Conservation (phyloP, 108 stramenopile species). For the Hondaea fermentalgiana region DNA sequence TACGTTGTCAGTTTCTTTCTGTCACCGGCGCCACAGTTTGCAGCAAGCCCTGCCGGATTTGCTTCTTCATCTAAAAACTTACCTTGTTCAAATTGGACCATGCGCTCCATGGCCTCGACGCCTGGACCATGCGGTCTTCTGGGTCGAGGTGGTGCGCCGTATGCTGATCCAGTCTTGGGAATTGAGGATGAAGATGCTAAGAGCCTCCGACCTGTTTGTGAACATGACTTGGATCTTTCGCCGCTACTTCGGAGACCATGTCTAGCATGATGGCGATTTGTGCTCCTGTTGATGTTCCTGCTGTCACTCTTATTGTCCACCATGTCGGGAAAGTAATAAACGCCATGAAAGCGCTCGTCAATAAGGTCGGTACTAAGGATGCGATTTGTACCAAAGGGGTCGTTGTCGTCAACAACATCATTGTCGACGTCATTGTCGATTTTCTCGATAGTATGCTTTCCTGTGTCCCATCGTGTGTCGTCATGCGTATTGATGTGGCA, state of each 20-base stretch:
- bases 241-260: not conserved
- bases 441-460: not conserved
- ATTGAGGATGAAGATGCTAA: too few species aligned
- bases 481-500: not conserved
- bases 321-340: not conserved
- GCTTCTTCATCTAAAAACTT: not conserved
- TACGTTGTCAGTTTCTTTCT: not conserved
- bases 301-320: not conserved
- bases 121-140: not conserved
- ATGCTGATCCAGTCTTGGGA: too few species aligned
- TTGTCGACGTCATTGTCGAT: not conserved
- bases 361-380: slow-evolving; percentile 3
- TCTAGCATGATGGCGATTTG: not conserved
- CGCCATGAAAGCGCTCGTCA: not conserved
- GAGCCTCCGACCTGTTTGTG: not conserved
- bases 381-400: not conserved
- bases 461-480: not conserved
- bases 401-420: not conserved
- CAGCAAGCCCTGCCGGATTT: not conserved
- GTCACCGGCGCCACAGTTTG: not conserved
- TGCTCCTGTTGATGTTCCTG: too few species aligned
- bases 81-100: slow-evolving; percentile 8
- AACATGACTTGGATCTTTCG: not conserved
- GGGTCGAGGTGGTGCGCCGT: not conserved
- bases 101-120: not conserved